Evolutionary conservation across 345 rosid genomes (phyloP).

Genomic region (Raphanus raphanistrum): DNA sequence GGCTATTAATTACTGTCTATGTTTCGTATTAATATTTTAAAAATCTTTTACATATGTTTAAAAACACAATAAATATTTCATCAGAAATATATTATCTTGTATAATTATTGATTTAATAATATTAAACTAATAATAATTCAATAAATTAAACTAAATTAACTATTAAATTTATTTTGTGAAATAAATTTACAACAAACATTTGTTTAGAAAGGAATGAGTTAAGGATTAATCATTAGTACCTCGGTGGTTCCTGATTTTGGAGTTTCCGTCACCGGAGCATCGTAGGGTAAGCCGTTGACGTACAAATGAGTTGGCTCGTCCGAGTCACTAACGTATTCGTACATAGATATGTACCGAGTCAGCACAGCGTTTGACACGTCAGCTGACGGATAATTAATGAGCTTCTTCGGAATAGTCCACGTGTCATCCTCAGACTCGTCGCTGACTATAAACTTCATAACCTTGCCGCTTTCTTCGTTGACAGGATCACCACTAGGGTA

Average conservation of each 20-base stretch:
- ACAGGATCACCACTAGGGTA: slow-evolving; percentile 74
- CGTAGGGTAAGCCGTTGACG: slow-evolving; percentile 67
- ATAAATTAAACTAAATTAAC: not conserved
- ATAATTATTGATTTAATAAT: not conserved
- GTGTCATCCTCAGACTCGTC: slow-evolving; percentile 48
- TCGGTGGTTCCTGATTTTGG: slow-evolving; percentile 70
- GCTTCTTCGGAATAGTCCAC: slow-evolving; percentile 45
- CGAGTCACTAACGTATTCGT: slow-evolving; percentile 58
- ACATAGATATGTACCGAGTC: slow-evolving; percentile 73
- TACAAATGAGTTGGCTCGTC: slow-evolving; percentile 83
- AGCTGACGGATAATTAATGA: slow-evolving; percentile 53
- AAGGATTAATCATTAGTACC: slow-evolving; percentile 29
- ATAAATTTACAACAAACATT: not conserved
- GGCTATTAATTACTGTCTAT: not conserved
- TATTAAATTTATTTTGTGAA: not conserved
- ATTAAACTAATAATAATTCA: too few species aligned
- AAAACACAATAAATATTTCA: not conserved
- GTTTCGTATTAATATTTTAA: not conserved
- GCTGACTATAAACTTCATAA: slow-evolving; percentile 73
- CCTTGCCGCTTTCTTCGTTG: slow-evolving; percentile 54
- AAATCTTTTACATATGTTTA: not conserved
- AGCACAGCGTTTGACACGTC: slow-evolving; percentile 42
- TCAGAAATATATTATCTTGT: not conserved
- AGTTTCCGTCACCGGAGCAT: slow-evolving; percentile 66
- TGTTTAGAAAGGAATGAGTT: not conserved